Base-by-base conservation (phyloP, 768 basidiomycete genomes). In the Auricularia heimuer region DNA sequence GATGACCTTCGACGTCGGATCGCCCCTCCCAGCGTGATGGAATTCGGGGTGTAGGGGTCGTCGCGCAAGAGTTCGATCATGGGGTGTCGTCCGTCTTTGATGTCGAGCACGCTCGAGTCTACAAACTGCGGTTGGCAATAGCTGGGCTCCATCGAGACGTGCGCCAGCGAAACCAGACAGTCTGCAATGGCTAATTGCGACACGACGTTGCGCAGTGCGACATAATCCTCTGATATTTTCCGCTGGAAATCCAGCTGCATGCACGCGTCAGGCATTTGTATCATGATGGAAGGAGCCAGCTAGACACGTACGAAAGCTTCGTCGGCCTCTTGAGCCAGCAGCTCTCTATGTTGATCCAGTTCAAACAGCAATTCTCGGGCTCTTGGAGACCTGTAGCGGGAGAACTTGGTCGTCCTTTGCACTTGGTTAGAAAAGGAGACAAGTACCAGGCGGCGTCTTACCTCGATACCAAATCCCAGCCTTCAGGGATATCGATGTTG, bases 1-100 rank as follows among this genome's bases (percentile, higher is more conserved):
- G 67, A 93, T 88, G 60, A 92, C 82, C 73, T 87, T 86, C 71
- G 78, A 84, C 54, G 82, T 75, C 3, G 84, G 74, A 21, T 75
- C 71, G 14, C 71, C 78, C 77, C 81, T 7, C 88, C 88, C 72
- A 97, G 84, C 1, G 75, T 70, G 18, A 96, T 74, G 12, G 85
- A 82, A 73, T 97, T 98, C 2, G 93, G 88, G 1, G 98, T 87
- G 75, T 92, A 96, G 2, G 94, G 92, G 67, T 90, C 85, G 1
- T 86, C 76, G 45, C 85, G 79, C 24, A 94, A 75, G 8, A 81
- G 81, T 73, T 97, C 95, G 16, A 95, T 85, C 85, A 98, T 93
- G 0, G 96, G 96, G 77, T 99, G 96, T 11, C 94, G 82, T 0
- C 92, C 95, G n/a, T 87, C 84, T 11, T 81, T 75, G 36, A 98